A percentile compares a stretch with the other conserved stretches of the same genome.
These are phyloP conservation scores for Pythium monospermum DNA, from an alignment of 352 stramenopile species.

Conservation along the genomic window DNA sequence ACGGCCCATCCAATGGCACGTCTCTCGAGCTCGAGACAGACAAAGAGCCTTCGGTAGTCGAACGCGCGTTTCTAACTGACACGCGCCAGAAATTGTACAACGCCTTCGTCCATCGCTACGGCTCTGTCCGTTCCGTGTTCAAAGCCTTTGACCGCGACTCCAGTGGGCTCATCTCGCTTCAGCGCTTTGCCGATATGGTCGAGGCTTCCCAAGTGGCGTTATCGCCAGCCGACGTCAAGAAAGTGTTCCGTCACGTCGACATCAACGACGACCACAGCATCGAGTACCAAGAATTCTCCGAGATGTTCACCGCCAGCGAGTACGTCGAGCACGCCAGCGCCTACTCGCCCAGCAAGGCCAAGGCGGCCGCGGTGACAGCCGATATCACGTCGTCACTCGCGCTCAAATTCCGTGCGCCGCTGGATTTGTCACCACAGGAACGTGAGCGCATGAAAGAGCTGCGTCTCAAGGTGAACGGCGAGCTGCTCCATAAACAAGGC, in stretches of 20 bases:
- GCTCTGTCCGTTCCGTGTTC: slow-evolving; percentile 74
- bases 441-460: slow-evolving; percentile 61
- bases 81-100: slow-evolving; percentile 53
- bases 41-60: background rate
- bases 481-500: slow-evolving; percentile 51
- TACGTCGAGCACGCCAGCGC: slow-evolving; percentile 25
- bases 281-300: slow-evolving; percentile 63
- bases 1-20: background rate
- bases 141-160: slow-evolving; percentile 61
- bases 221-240: slow-evolving; percentile 29
- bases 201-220: slow-evolving; percentile 61
- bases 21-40: no score
- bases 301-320: slow-evolving; percentile 55
- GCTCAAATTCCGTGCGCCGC: slow-evolving; percentile 65
- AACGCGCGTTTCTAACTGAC: slow-evolving; percentile 23
- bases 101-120: slow-evolving; percentile 69
- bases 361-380: slow-evolving; percentile 11
- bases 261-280: slow-evolving; percentile 69
- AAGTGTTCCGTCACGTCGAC: slow-evolving; percentile 56
- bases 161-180: slow-evolving; percentile 65
- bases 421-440: slow-evolving; percentile 56
- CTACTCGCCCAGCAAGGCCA: slow-evolving; percentile 30
- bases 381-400: slow-evolving; percentile 50
- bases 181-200: slow-evolving; percentile 71
- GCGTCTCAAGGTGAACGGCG: slow-evolving; percentile 50